These are phyloP conservation scores for Glycine tomentella DNA, from an alignment of 306 rosid genomes.

Conservation along the genomic window DNA sequence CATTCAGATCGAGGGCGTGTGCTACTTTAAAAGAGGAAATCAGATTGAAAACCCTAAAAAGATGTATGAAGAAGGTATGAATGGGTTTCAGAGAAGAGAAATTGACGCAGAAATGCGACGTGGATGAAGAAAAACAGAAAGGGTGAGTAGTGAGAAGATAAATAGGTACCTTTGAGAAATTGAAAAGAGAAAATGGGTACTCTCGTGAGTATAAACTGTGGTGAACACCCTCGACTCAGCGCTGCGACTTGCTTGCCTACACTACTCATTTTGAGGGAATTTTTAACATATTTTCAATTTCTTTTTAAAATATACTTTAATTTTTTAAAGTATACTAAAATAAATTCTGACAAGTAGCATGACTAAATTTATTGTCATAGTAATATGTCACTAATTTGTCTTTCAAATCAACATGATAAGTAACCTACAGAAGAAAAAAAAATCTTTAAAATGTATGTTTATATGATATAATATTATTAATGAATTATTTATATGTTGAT, in stretches of 20 bases:
- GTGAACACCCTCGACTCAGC: background rate
- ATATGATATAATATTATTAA: too few relatives aligned
- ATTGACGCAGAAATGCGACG: background rate
- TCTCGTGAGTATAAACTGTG: background rate
- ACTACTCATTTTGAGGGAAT: too few relatives aligned
- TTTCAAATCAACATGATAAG: too few relatives aligned
- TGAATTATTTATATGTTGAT: too few relatives aligned
- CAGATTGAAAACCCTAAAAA: constrained; percentile 52
- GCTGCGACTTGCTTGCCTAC: background rate
- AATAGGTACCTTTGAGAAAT: constrained; percentile 36
- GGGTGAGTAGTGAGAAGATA: background rate
- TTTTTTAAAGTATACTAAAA: background rate
- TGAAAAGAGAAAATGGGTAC: constrained; percentile 8
- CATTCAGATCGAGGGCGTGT: constrained; percentile 43
- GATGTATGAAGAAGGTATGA: constrained; percentile 7
- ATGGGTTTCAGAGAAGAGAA: background rate
- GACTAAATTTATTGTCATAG: too few relatives aligned
- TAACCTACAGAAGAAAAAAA: too few relatives aligned
- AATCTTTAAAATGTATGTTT: too few relatives aligned
- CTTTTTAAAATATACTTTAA: background rate
- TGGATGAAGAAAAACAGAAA: background rate
- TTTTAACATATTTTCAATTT: background rate
- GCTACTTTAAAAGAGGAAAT: background rate
- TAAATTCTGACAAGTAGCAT: too few relatives aligned
- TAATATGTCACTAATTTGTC: too few relatives aligned